Percentiles rank a stretch among this genome's conserved stretches.
Conservation (phyloP, 225 moss, liverwort and hornwort genomes). For the Ulota crispa region DNA sequence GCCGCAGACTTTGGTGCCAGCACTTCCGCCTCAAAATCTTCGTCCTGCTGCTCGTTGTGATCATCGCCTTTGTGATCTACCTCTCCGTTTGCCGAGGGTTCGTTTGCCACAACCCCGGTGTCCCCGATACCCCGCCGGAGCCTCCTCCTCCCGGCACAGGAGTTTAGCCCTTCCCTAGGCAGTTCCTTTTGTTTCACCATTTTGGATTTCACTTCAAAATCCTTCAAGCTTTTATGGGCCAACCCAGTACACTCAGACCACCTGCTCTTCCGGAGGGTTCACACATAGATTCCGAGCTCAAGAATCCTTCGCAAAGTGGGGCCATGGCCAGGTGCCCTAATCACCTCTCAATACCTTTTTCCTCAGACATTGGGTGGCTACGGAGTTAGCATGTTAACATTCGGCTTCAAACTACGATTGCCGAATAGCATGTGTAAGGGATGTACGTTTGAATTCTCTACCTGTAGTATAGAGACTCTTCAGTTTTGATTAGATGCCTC, state of each 20-base stretch:
- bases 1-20: slow-evolving; percentile 34
- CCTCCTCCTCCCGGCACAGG: not conserved
- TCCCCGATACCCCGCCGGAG: slow-evolving; percentile 9
- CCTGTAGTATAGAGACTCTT: not conserved
- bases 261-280: not conserved
- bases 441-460: not conserved
- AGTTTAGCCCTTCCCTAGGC: not conserved
- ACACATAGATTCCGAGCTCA: not conserved
- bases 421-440: not conserved
- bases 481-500: not conserved
- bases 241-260: not conserved
- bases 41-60: slow-evolving; percentile 20
- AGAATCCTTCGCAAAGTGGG: not conserved
- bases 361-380: not conserved
- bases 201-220: not conserved
- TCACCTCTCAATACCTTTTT: not conserved
- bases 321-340: not conserved
- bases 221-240: not conserved
- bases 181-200: not conserved
- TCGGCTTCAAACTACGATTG: not conserved
- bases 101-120: slow-evolving; percentile 10
- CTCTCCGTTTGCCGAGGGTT: slow-evolving; percentile 39
- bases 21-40: slow-evolving; percentile 37
- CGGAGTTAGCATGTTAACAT: not conserved
- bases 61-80: slow-evolving; percentile 30